phyloP scores from a whole-genome alignment of 345 rosid genomes.

The Salix brachista region DNA sequence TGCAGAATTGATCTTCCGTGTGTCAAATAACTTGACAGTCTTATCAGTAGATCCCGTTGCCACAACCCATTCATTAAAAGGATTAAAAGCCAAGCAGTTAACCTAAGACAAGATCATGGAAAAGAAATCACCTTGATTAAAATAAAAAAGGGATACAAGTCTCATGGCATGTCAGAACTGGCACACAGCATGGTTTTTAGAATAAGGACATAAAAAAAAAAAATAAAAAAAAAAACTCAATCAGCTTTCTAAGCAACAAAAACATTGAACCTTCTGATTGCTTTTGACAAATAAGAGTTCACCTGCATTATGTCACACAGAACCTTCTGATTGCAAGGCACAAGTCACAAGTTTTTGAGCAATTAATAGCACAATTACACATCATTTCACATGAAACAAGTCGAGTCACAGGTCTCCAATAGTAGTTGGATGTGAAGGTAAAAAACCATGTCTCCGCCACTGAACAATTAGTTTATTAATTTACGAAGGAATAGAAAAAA shows the following conservation, averaged over 20 bases:
- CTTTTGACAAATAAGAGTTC: background rate
- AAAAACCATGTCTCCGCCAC: background rate
- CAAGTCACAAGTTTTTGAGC: background rate
- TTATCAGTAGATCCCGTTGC: constrained; percentile 99
- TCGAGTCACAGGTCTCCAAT: background rate
- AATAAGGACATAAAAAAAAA: background rate
- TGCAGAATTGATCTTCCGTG: constrained; percentile 75
- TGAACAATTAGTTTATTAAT: background rate
- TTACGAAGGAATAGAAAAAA: background rate
- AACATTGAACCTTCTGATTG: too few species aligned
- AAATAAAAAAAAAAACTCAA: too few species aligned
- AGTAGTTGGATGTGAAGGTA: background rate
- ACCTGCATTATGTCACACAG: background rate
- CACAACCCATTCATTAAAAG: constrained; percentile 97
- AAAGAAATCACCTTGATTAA: constrained; percentile 1
- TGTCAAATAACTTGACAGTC: constrained; percentile 90
- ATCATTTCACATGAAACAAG: background rate
- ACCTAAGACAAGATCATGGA: constrained; percentile 43
- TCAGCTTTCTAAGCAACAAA: background rate
- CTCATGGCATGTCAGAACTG: background rate
- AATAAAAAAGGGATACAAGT: background rate
- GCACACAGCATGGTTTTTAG: background rate
- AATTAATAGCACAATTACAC: background rate
- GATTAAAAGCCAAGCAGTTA: constrained; percentile 97
- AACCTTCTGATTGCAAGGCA: background rate